Evolutionary conservation across 2,329 filamentous ascomycete genomes (phyloP), one percentile per base, ranked within the genome.

Genomic region (Fusarium bulbicola): DNA sequence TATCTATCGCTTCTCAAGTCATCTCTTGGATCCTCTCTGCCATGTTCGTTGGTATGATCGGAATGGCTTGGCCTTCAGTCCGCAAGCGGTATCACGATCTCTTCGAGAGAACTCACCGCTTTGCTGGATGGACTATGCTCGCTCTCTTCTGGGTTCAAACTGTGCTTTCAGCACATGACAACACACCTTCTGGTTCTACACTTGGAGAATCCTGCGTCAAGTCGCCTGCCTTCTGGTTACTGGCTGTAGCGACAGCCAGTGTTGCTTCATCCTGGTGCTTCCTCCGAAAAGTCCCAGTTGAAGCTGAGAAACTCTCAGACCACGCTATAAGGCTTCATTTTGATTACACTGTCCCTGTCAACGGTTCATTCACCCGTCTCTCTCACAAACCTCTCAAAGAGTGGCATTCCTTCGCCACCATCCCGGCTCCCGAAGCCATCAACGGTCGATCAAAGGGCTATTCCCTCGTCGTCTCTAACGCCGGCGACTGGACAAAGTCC

Each of bases 351-450:
- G 85, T 87, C 12, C 88, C 90, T 9, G 85, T 87, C 61, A 83
- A 83, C 49, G 82, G 82, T 13, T 82, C 78, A n/a, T 84, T 84
- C 56, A 82, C 82, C 13, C 89, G 91, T 36, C 81, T 94, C 8
- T 88, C 91, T 6, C 86, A 87, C 57, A 84, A 85, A 9, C 92
- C 92, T 0, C 84, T 93, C 21, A 83, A 86, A 18, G 92, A 95
- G 81, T 93, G 92, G 86, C 93, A 95, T 81, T 89, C 90, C 2
- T 95, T 95, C 77, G 93, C 92, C 53, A 91, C 91, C 2, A 92
- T 95, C 67, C 90, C 92, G 3, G 87, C 90, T 66, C 85, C 88
- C 4, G 79, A 83, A 59, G 59, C 78, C 26, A 34, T 66, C 56
- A 50, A 73, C 70, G 59, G 69, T 60, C 20, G 77, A 50, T 57